These are phyloP conservation scores for Chenopodium album DNA, from an alignment of 148 eudicot species.

Conservation along the genomic window DNA sequence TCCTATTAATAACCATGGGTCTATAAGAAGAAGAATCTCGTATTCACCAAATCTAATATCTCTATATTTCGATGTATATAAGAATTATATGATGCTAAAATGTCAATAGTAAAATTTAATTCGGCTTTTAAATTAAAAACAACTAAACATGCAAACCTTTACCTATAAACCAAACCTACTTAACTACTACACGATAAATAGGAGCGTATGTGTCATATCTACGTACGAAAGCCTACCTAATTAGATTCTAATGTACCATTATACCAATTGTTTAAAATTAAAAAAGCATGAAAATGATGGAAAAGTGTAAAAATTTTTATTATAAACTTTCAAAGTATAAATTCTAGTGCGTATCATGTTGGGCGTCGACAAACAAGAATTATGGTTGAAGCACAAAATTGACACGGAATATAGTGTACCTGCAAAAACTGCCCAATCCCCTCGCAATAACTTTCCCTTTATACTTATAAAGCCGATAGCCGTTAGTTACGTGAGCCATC, in stretches of 20 bases:
- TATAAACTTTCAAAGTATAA: neutral
- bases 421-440: constrained; percentile 3
- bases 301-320: neutral
- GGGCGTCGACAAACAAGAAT: constrained; percentile 26
- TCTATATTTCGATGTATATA: no score
- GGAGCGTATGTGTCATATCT: no score
- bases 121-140: no score
- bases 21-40: no score
- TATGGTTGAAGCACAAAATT: neutral
- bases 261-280: neutral
- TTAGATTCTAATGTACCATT: neutral
- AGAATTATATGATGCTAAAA: no score
- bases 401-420: constrained; percentile 23
- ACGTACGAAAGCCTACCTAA: no score
- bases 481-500: constrained; percentile 16
- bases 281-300: neutral
- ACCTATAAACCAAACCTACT: no score
- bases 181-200: no score
- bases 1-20: no score
- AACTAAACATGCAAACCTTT: no score
- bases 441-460: neutral
- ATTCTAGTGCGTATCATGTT: constrained; percentile 8
- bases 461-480: neutral
- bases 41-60: no score
- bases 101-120: no score